phyloP scores from a whole-genome alignment of 2,329 filamentous ascomycete species.

The Penicillium sp. region DNA sequence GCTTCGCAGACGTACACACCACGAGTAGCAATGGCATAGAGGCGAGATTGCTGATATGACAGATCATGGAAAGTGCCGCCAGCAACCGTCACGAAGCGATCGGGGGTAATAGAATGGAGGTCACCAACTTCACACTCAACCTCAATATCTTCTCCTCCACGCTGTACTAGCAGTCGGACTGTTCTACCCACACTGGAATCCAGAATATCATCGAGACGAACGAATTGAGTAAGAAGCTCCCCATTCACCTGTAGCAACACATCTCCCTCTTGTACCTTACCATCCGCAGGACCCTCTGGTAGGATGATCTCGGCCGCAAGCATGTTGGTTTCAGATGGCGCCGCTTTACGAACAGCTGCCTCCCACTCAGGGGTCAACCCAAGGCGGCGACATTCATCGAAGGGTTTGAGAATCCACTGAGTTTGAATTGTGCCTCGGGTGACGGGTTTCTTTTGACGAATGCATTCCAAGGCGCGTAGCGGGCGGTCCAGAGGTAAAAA shows the following conservation, averaged over 20 bases:
- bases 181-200: slow-evolving; percentile 81
- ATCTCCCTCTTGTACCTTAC: slow-evolving; percentile 91
- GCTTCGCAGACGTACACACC: slow-evolving; percentile 96
- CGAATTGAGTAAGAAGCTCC: slow-evolving; percentile 89
- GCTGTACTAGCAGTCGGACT: slow-evolving; percentile 82
- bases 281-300: slow-evolving; percentile 83
- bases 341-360: slow-evolving; percentile 76
- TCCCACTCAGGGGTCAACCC: slow-evolving; percentile 87
- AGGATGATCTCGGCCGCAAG: slow-evolving; percentile 94
- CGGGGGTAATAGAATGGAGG: slow-evolving; percentile 91
- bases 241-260: slow-evolving; percentile 92
- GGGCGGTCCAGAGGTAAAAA: slow-evolving; percentile 94
- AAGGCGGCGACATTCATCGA: slow-evolving; percentile 91
- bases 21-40: slow-evolving; percentile 89
- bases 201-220: slow-evolving; percentile 86
- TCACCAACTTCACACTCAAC: slow-evolving; percentile 85
- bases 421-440: slow-evolving; percentile 97
- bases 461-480: slow-evolving; percentile 80
- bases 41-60: slow-evolving; percentile 95
- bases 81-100: slow-evolving; percentile 91
- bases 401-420: slow-evolving; percentile 95
- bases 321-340: slow-evolving; percentile 95
- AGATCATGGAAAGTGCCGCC: slow-evolving; percentile 94
- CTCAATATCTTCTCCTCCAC: slow-evolving; percentile 84
- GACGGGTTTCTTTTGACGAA: slow-evolving; percentile 75